A percentile compares a stretch with the other conserved stretches of the same genome.
Evolutionary conservation across 192 early-diverging fungal genomes (phyloP).

Genomic region (Rhizophagus prolifer): DNA sequence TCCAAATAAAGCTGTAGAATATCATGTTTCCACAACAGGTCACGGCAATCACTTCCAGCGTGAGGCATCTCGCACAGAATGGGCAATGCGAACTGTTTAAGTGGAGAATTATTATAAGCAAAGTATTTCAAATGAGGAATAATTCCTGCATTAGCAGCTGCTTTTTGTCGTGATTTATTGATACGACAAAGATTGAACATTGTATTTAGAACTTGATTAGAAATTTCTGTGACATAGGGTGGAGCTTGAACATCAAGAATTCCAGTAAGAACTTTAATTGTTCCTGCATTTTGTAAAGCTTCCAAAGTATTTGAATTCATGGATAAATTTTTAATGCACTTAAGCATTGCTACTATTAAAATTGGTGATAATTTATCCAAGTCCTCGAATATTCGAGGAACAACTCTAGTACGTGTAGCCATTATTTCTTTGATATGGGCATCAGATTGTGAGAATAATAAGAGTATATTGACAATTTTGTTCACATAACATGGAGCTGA

Average conservation of each 20-base stretch:
- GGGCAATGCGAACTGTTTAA: slow-evolving; percentile 64
- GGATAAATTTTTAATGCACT: slow-evolving; percentile 63
- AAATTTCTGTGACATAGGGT: slow-evolving; percentile 36
- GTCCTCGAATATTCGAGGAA: slow-evolving; percentile 43
- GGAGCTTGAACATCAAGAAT: slow-evolving; percentile 38
- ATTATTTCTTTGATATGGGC: slow-evolving; percentile 53
- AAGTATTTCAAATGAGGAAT: slow-evolving; percentile 56
- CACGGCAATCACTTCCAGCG: slow-evolving; percentile 46
- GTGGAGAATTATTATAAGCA: slow-evolving; percentile 42
- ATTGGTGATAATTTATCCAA: slow-evolving; percentile 41
- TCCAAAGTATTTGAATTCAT: slow-evolving; percentile 58
- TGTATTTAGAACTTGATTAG: slow-evolving; percentile 58
- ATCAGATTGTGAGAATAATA: slow-evolving; percentile 58
- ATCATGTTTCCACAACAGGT: slow-evolving; percentile 49
- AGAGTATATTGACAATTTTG: slow-evolving; percentile 51
- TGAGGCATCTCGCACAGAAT: slow-evolving; percentile 63
- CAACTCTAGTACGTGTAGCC: slow-evolving; percentile 31
- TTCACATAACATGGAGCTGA: slow-evolving; percentile 33
- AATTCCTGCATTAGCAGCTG: slow-evolving; percentile 53
- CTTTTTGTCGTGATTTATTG: slow-evolving; percentile 54
- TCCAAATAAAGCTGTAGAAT: slow-evolving; percentile 46
- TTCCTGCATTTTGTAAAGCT: slow-evolving; percentile 44
- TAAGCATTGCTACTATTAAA: slow-evolving; percentile 49
- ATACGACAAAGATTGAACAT: slow-evolving; percentile 63
- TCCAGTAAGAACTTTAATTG: slow-evolving; percentile 49